Conservation (phyloP, 192 early-diverging fungal genomes). For the Globomyces pollinis-pini region DNA sequence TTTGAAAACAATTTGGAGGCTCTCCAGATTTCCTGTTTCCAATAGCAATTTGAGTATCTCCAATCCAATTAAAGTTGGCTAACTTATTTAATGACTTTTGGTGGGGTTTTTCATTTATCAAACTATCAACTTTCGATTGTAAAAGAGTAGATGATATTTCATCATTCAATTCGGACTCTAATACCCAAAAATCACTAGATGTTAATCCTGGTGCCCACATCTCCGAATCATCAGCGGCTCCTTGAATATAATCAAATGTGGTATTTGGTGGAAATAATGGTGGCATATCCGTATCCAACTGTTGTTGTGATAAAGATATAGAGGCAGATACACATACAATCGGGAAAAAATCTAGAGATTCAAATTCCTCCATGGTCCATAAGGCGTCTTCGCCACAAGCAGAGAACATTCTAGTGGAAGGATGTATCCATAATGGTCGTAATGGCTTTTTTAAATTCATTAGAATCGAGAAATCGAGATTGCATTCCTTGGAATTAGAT, state of each 20-base stretch:
- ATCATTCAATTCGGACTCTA: slow-evolving; percentile 4
- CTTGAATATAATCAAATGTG: slow-evolving; percentile 78
- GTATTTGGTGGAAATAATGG: slow-evolving; percentile 4
- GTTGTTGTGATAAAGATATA: background rate
- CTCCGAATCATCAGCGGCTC: slow-evolving; percentile 85
- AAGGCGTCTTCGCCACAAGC: slow-evolving; percentile 29
- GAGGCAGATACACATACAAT: slow-evolving; percentile 75
- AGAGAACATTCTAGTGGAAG: slow-evolving; percentile 51
- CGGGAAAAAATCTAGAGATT: slow-evolving; percentile 48
- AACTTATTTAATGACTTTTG: background rate
- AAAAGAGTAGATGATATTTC: background rate
- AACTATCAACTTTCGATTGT: background rate
- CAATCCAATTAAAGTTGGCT: slow-evolving; percentile 43
- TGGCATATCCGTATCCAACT: background rate
- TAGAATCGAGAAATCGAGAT: no score
- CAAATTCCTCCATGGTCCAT: background rate
- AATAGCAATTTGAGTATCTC: slow-evolving; percentile 54
- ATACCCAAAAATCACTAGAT: slow-evolving; percentile 59
- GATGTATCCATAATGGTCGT: slow-evolving; percentile 47
- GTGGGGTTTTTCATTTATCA: background rate
- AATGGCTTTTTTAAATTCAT: slow-evolving; percentile 48
- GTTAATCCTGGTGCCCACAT: slow-evolving; percentile 67
- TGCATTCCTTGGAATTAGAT: no score
- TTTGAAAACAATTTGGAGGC: slow-evolving; percentile 50
- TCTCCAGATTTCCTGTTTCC: slow-evolving; percentile 39